These are phyloP conservation scores for Exophiala sp. DNA, from an alignment of 2,329 filamentous ascomycete species.

Conservation along the genomic window DNA sequence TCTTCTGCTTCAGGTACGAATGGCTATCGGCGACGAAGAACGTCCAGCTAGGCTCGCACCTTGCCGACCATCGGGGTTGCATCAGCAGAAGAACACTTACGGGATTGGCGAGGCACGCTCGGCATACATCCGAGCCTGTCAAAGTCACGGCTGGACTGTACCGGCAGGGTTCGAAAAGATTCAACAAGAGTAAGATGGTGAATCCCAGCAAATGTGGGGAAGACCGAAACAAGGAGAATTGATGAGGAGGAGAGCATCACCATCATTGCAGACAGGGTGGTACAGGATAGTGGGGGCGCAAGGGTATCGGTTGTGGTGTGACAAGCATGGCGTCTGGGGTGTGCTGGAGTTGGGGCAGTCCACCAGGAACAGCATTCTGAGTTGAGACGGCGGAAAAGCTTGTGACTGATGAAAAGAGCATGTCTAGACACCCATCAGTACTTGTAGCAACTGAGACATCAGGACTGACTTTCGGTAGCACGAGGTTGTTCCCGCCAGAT, in stretches of 20 bases:
- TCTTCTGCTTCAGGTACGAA: constrained; percentile 73
- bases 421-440: too few species aligned
- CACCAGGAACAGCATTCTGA: too few species aligned
- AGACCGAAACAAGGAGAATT: too few species aligned
- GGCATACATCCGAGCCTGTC: constrained; percentile 68
- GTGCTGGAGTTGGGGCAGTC: not conserved
- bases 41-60: constrained; percentile 65
- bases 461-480: too few species aligned
- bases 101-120: constrained; percentile 66
- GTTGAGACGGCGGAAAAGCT: too few species aligned
- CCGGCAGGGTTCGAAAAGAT: constrained; percentile 56
- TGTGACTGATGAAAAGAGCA: too few species aligned
- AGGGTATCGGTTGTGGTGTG: not conserved
- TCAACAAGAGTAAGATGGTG: not conserved
- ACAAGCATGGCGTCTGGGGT: constrained; percentile 1
- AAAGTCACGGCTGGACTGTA: constrained; percentile 68
- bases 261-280: too few species aligned
- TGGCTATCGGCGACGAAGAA: constrained; percentile 68
- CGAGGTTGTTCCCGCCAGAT: too few species aligned
- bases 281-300: not conserved
- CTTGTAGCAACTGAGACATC: too few species aligned
- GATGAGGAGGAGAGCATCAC: too few species aligned
- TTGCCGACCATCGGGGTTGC: not conserved
- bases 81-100: constrained; percentile 52
- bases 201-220: too few species aligned